Conservation (phyloP, 2,329 filamentous ascomycete species). For the Fusarium paranaense region DNA sequence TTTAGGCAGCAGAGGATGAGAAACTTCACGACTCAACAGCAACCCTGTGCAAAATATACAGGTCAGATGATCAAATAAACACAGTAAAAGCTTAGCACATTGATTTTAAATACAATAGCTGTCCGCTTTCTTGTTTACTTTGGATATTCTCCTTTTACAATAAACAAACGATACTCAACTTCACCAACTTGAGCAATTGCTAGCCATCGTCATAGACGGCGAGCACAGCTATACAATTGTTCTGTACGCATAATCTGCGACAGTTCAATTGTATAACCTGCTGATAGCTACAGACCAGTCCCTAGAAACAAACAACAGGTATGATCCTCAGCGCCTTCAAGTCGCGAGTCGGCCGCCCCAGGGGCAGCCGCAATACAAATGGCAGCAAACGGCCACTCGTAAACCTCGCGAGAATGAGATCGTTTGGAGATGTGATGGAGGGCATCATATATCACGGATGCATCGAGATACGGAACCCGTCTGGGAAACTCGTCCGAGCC, state of each 20-base stretch:
- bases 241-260: not conserved
- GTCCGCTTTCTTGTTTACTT: not conserved
- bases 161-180: not conserved
- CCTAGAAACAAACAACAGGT: not conserved
- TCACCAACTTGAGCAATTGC: not conserved
- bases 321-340: not conserved
- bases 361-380: not conserved
- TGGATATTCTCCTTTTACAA: not conserved
- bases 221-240: not conserved
- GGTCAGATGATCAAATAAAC: not conserved
- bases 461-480: not conserved
- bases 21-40: not conserved
- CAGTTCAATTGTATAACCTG: not conserved
- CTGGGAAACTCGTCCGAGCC: not conserved
- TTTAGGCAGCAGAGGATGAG: conserved; percentile 5
- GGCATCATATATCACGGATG: not conserved
- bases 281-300: not conserved
- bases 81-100: not conserved
- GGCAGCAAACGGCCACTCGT: not conserved
- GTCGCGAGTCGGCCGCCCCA: not conserved
- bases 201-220: not conserved
- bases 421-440: not conserved
- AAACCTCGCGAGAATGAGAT: not conserved
- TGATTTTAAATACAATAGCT: not conserved
- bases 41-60: not conserved